Evolutionary conservation across 768 basidiomycete species (phyloP), one percentile per base, ranked within the genome.

Genomic region (Butyriboletus loyo): DNA sequence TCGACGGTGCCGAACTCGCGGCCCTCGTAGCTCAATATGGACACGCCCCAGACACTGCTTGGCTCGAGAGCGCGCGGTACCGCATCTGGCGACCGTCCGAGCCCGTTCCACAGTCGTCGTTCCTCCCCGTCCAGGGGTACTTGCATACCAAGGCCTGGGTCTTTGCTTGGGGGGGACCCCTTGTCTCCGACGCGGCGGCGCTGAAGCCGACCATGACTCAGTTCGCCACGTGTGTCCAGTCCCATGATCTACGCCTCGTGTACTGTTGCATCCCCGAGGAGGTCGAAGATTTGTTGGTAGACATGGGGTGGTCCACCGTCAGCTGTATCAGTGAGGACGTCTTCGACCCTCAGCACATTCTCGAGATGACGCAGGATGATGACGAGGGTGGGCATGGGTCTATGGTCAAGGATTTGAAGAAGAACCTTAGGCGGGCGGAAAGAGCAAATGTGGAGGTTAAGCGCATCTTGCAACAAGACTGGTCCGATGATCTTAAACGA

Each of bases 41-140:
- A 17, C 85, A 86, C 31, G 81, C 83, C 7, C 81, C 81, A 47
- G 79, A 85, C 37, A 89, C 85, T 0, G 80, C 85, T 9, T 89
- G 85, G 85, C 74, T 86, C 9, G 86, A 90, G 62, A 72, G 77
- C 58, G 77, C 78, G 65, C 66, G 82, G 64, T 77, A 75, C 64
- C 63, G 66, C 44, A 66, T 83, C 61, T 68, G 84, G 84, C 63
- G 78, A 13, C 71, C 71, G 1, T 34, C 53, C 7, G 36, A 54
- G 0, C 53, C 57, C 7, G 40, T 62, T 37, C 50, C 54, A 7
- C 65, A 71, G 49, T 77, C 75, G 3, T 66, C 71, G 2, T 80
- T 78, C 51, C 58, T 61, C 1, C 77, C 81, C 2, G 78, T 85
- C 0, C 77, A 85, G 40, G 85, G 83, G 5, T 86, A 83, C 69